Conservation (phyloP, 177 flowering plant genomes). For the Telopea speciosissima region DNA sequence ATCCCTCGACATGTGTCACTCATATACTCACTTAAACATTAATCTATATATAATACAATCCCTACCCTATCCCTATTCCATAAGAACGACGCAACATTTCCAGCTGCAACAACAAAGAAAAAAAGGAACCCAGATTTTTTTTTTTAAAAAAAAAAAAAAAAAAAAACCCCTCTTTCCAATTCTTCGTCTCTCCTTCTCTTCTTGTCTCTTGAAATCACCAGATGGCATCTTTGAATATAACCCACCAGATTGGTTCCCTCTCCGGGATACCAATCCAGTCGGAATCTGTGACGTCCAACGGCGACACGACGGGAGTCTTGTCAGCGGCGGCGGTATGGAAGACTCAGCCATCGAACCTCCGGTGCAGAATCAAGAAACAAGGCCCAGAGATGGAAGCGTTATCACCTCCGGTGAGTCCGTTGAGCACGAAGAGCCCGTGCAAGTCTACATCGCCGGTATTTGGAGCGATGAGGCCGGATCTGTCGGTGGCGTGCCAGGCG, state of each 20-base stretch:
- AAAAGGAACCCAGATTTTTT: no score
- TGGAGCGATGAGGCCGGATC: slow-evolving; percentile 41
- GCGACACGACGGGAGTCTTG: slow-evolving; percentile 6
- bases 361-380: slow-evolving; percentile 28
- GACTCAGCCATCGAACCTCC: slow-evolving; percentile 29
- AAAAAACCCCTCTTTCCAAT: not conserved
- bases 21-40: not conserved
- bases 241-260: slow-evolving; percentile 59
- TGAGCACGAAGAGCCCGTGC: slow-evolving; percentile 20
- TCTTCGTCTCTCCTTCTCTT: not conserved
- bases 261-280: slow-evolving; percentile 37
- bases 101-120: not conserved
- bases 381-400: slow-evolving; percentile 17
- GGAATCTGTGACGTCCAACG: slow-evolving; percentile 17
- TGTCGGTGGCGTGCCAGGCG: slow-evolving; percentile 68
- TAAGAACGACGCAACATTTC: not conserved
- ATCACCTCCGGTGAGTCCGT: slow-evolving; percentile 51
- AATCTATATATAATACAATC: no score
- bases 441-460: slow-evolving; percentile 37
- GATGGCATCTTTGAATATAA: slow-evolving; percentile 59
- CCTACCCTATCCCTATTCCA: not conserved
- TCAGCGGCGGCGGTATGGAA: slow-evolving; percentile 42
- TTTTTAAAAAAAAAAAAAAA: not conserved
- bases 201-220: not conserved
- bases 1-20: not conserved